These are phyloP conservation scores for Dryas octopetala DNA, from an alignment of 306 rosid genomes.

Conservation along the genomic window DNA sequence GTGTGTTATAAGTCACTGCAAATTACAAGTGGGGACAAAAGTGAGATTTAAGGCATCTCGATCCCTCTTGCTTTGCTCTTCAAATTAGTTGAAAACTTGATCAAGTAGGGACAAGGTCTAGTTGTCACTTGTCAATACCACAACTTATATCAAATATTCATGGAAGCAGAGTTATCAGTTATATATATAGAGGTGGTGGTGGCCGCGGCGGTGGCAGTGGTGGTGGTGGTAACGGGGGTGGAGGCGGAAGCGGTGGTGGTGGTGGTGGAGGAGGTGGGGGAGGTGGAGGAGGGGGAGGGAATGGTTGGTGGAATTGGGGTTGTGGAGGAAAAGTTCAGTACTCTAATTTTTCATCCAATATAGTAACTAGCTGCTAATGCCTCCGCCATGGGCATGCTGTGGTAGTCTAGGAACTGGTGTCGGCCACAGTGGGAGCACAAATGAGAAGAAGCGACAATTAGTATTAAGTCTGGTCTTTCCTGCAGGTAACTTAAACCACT, in stretches of 20 bases:
- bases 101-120: slow-evolving; percentile 29
- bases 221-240: slow-evolving; percentile 31
- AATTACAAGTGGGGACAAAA: slow-evolving; percentile 46
- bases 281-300: slow-evolving; percentile 64
- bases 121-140: slow-evolving; percentile 15
- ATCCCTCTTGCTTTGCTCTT: no score
- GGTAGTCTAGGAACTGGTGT: no score
- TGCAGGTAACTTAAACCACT: no score
- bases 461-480: no score
- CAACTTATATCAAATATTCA: background rate
- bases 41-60: slow-evolving; percentile 42
- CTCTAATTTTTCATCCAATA: no score
- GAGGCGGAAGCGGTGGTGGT: background rate
- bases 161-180: background rate
- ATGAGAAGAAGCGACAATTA: no score
- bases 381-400: no score
- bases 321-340: slow-evolving; percentile 43
- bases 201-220: slow-evolving; percentile 29
- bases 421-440: no score
- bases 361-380: no score
- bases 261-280: slow-evolving; percentile 22
- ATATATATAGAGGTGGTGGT: slow-evolving; percentile 25
- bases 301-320: slow-evolving; percentile 77
- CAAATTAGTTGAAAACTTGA: slow-evolving; percentile 10
- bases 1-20: background rate